These are phyloP conservation scores for Parastagonospora nodorum DNA, from an alignment of 2,329 filamentous ascomycete genomes.

Conservation along the genomic window DNA sequence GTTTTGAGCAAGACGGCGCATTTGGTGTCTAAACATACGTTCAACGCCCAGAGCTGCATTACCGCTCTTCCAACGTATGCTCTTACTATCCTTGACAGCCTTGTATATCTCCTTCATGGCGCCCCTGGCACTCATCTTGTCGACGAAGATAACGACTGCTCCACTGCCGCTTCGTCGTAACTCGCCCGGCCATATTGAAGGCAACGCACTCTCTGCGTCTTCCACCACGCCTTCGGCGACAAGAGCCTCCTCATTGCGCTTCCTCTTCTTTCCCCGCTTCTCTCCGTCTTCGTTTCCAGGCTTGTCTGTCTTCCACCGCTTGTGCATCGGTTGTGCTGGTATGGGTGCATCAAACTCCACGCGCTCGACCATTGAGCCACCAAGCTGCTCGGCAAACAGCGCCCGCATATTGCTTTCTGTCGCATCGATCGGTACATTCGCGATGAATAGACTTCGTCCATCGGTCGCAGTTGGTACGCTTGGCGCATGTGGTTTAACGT, in stretches of 20 bases:
- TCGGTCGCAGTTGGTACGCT: constrained; percentile 66
- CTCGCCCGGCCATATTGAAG: constrained; percentile 73
- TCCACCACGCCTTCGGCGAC: constrained; percentile 52
- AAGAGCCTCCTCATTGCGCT: constrained; percentile 48
- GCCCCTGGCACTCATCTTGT: constrained; percentile 75
- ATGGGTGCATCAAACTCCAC: constrained; percentile 69
- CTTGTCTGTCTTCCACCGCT: constrained; percentile 44
- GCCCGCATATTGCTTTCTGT: constrained; percentile 77
- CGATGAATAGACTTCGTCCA: constrained; percentile 84
- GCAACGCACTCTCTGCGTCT: constrained; percentile 66
- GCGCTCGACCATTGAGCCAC: constrained; percentile 76
- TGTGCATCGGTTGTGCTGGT: constrained; percentile 53
- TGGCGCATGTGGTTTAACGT: constrained; percentile 81
- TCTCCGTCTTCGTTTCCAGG: constrained; percentile 44
- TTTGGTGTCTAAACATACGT: constrained; percentile 48
- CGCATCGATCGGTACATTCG: constrained; percentile 85
- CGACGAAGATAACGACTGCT: constrained; percentile 82
- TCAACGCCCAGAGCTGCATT: constrained; percentile 54
- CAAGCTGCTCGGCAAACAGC: constrained; percentile 75
- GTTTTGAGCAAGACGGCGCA: not conserved
- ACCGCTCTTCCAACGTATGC: constrained; percentile 69
- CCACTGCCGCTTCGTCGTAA: constrained; percentile 76
- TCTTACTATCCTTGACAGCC: constrained; percentile 61
- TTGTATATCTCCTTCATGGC: constrained; percentile 76
- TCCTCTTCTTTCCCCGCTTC: constrained; percentile 60